phyloP scores from a whole-genome alignment of 768 basidiomycete genomes.

The Mycena metata region DNA sequence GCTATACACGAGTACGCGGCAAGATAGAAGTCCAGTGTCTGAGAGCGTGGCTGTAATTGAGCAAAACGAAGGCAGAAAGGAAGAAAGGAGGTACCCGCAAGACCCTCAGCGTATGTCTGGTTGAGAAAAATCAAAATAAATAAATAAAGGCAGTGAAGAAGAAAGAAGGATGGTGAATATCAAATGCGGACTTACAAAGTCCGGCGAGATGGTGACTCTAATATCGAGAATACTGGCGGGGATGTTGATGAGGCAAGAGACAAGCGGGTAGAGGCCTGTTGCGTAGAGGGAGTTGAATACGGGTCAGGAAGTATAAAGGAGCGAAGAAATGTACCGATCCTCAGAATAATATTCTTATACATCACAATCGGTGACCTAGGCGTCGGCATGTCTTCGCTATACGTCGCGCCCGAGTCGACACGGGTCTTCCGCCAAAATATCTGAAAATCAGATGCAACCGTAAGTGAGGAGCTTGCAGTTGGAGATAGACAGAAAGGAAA shows the following conservation, averaged over 20 bases:
- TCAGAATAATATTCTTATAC: conserved; percentile 6
- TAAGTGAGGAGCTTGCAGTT: no score
- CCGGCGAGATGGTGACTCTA: not conserved
- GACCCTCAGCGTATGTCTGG: not conserved
- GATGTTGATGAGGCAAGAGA: conserved; percentile 11
- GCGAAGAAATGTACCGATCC: conserved; percentile 6
- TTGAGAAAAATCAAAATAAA: not conserved
- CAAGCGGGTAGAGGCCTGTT: conserved; percentile 7
- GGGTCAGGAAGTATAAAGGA: not conserved
- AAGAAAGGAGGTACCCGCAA: conserved; percentile 3
- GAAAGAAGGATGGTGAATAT: no score
- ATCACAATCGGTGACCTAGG: conserved; percentile 6
- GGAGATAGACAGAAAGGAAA: no score
- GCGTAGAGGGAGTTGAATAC: not conserved
- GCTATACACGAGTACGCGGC: conserved; percentile 12
- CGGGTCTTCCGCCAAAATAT: no score
- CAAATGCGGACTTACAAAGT: no score
- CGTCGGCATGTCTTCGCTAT: not conserved
- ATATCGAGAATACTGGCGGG: conserved; percentile 6
- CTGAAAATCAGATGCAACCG: no score
- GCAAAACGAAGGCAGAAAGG: conserved; percentile 1
- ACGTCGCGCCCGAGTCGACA: not conserved
- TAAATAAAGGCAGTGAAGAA: no score
- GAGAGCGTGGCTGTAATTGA: not conserved
- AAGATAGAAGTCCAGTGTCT: conserved; percentile 3